A percentile compares a stretch with the other conserved stretches of the same genome.
Evolutionary conservation across 352 stramenopile species (phyloP).

Genomic region (Globisporangium cederbergense): DNA sequence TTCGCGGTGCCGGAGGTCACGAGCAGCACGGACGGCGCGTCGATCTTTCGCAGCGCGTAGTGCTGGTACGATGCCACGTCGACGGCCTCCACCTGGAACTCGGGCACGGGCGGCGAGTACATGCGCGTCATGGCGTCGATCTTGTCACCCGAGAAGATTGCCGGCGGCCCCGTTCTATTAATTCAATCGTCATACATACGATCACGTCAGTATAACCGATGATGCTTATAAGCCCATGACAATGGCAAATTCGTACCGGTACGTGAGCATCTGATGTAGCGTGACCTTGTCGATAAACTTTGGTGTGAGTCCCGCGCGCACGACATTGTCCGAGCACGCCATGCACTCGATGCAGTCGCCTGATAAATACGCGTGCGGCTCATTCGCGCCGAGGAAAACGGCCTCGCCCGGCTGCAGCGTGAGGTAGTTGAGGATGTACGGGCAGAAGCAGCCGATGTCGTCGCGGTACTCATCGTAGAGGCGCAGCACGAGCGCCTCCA

Average conservation of each 20-base stretch:
- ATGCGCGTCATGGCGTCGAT: slow-evolving; percentile 63
- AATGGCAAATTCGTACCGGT: slow-evolving; percentile 37
- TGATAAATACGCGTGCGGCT: slow-evolving; percentile 99
- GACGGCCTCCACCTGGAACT: slow-evolving; percentile 89
- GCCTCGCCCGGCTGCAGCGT: slow-evolving; percentile 93
- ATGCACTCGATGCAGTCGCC: slow-evolving; percentile 98
- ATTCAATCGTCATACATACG: neutral
- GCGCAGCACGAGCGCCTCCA: slow-evolving; percentile 88
- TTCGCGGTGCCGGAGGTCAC: slow-evolving; percentile 38
- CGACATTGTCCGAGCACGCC: slow-evolving; percentile 99
- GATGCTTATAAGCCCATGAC: neutral
- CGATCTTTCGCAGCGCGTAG: slow-evolving; percentile 32
- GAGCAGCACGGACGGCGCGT: slow-evolving; percentile 54
- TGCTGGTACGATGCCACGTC: slow-evolving; percentile 32
- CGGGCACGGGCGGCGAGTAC: slow-evolving; percentile 88
- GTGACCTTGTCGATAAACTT: slow-evolving; percentile 99
- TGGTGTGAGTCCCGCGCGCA: slow-evolving; percentile 96
- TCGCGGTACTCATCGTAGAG: slow-evolving; percentile 93
- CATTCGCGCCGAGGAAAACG: slow-evolving; percentile 98
- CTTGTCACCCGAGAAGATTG: slow-evolving; percentile 47
- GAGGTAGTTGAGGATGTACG: slow-evolving; percentile 98
- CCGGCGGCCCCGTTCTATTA: slow-evolving; percentile 45
- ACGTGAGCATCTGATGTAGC: slow-evolving; percentile 97
- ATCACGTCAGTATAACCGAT: slow-evolving; percentile 22
- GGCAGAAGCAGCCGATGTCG: slow-evolving; percentile 98